Base-by-base conservation (phyloP, 257 asterid genomes). In the Jaltomata sinuosa region DNA sequence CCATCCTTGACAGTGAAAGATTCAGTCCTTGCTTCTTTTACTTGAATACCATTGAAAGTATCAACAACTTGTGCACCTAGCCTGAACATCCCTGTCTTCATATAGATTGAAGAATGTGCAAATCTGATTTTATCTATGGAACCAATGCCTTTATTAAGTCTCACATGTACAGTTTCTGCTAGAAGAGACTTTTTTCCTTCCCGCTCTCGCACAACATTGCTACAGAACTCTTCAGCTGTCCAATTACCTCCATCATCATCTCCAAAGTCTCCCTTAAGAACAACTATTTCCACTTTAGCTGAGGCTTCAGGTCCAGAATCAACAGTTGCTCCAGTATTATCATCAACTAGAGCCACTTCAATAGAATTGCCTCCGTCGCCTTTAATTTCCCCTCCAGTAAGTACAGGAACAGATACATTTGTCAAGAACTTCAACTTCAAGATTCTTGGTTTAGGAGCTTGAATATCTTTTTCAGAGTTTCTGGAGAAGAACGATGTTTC, bases 1-100 rank as follows among this genome's bases (percentile, higher is more conserved):
- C 19, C 84, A 76, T 89, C 86, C 81, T 87, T 87, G 81, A 91
- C 88, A 6, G 25, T 29, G 69, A 92, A 90, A 49, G 88, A n/a
- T 47, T 86, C 86, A 3, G 93, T 87, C 84, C 34, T 88, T 36
- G 91, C 95, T 85, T 89, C 91, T 85, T 85, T 87, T 19, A 92
- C 53, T 29, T 15, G 45, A 50, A 16, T 15, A 19, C 59, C 87
- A 67, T 61, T 47, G 67, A 50, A 77, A 8, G 69, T 10, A n/a
- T 80, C 87, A 6, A 76, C 84, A 31, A 83, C 38, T 80, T 89
- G 85, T 22, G 92, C 93, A 38, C 93, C 93, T 57, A 93, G 25
- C 81, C 83, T 87, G 87, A 90, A 90, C 83, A 22, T 62, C 0
- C 84, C 34, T 7, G 69, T 87, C 65, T 25, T 87, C n/a, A 62